Evolutionary conservation across 106 monocot genomes (phyloP), one percentile per base, ranked within the genome.

Genomic region (Apostasia shenzhenica): DNA sequence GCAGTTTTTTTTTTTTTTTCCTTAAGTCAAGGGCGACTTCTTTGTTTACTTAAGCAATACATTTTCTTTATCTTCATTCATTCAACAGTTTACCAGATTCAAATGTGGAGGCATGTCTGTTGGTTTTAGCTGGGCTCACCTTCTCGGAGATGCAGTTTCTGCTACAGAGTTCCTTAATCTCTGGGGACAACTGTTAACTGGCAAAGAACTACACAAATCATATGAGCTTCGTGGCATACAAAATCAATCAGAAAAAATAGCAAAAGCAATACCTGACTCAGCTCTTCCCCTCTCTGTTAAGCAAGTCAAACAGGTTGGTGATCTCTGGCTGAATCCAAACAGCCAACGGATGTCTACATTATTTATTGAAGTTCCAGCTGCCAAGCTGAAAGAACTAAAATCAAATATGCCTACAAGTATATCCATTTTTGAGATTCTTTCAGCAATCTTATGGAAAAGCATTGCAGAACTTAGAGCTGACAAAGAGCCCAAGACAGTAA

Each of bases 111-210:
- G 91, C 2, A 62, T 91, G 61, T 83, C 91, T 10, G 59, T 91
- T n/a, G 94, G 94, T 6, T 59, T 88, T 14, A 88, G 90, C 70
- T 95, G 94, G 94, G 72, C 91, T 56, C 94, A 95, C 64, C 39
- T 84, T 47, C 82, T 95, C 0, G 94, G 91, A 9, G 91, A 91
- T 75, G 80, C 81, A 49, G 57, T 71, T 41, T 79, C 88, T 6
- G 85, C 88, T 2, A 60, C 76, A 38, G 78, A 39, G 68, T 81
- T 62, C 77, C 77, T 91, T 77, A 88, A 84, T 67, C 63, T 53
- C 26, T 91, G 81, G 79, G 79, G 77, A 38, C 77, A 80, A 63
- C 0, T 88, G 1, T 75, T 95, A 1, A 47, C 48, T 6, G 77
- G 69, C 14, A 69, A 63, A n/a, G 52, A 82, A 62, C 49, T 66